phyloP scores from a whole-genome alignment of 2,329 filamentous ascomycete genomes.

The Pseudocercospora eumusae region DNA sequence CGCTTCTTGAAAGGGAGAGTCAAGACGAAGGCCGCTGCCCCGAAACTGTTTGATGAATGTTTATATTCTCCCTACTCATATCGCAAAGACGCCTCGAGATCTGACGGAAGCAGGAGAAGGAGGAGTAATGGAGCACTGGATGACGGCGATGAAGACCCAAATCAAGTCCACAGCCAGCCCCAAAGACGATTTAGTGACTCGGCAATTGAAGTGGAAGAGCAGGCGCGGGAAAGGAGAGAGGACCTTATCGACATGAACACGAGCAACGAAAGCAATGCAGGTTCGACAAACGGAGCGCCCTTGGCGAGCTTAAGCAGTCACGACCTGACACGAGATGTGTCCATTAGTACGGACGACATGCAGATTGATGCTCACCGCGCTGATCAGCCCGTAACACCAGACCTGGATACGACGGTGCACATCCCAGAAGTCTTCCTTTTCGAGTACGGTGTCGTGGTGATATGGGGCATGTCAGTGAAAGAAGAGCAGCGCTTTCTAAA shows the following conservation, averaged over 20 bases:
- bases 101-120: constrained; percentile 30
- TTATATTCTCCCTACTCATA: constrained; percentile 95
- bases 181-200: constrained; percentile 73
- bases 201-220: constrained; percentile 66
- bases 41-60: constrained; percentile 95
- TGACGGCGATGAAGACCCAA: constrained; percentile 22
- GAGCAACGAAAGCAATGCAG: constrained; percentile 20
- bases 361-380: constrained; percentile 12
- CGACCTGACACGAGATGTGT: constrained; percentile 12
- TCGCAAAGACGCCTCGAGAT: constrained; percentile 36
- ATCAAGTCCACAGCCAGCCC: constrained; percentile 37
- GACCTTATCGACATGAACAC: constrained; percentile 40
- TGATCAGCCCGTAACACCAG: constrained; percentile 52
- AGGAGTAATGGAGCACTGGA: constrained; percentile 17
- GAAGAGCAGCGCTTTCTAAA: constrained; percentile 91
- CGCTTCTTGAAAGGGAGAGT: constrained; percentile 84
- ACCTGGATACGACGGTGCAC: constrained; percentile 85
- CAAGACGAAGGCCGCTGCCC: constrained; percentile 74
- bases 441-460: constrained; percentile 94
- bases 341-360: constrained; percentile 20
- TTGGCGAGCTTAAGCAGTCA: constrained; percentile 21
- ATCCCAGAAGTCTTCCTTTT: constrained; percentile 95
- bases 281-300: constrained; percentile 13
- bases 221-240: constrained; percentile 39
- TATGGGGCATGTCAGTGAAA: constrained; percentile 94